These are phyloP conservation scores for Metschnikowia rubicola DNA, from an alignment of 805 yeast species.

Conservation along the genomic window DNA sequence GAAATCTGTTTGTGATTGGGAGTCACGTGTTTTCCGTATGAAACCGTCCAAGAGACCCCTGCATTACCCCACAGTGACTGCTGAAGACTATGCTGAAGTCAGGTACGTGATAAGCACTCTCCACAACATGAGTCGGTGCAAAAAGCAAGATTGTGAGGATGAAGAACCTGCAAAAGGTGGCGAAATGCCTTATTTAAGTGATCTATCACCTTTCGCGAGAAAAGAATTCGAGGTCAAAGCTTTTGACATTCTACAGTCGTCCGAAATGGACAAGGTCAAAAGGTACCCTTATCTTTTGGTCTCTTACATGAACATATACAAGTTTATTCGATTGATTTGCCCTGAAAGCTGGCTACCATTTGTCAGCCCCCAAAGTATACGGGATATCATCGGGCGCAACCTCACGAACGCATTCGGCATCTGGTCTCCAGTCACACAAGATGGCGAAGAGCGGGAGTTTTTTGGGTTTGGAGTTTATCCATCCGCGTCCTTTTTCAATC, in stretches of 20 bases:
- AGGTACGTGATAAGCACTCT: slow-evolving; percentile 39
- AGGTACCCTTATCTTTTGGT: slow-evolving; percentile 46
- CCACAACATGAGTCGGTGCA: slow-evolving; percentile 14
- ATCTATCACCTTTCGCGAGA: slow-evolving; percentile 4
- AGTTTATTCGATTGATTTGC: slow-evolving; percentile 41
- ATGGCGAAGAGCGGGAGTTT: slow-evolving; percentile 48
- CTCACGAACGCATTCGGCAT: slow-evolving; percentile 69
- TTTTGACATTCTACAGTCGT: slow-evolving; percentile 48
- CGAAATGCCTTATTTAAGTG: not conserved
- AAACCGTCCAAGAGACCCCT: slow-evolving; percentile 34
- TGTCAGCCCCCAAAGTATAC: slow-evolving; percentile 37
- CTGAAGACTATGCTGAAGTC: slow-evolving; percentile 50
- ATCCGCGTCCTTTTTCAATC: slow-evolving; percentile 64
- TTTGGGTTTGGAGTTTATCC: slow-evolving; percentile 62
- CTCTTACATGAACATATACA: slow-evolving; percentile 46
- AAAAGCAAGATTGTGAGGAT: not conserved
- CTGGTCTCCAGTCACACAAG: slow-evolving; percentile 45
- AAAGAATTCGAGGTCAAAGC: slow-evolving; percentile 20
- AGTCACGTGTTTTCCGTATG: slow-evolving; percentile 25
- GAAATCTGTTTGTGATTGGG: slow-evolving; percentile 39
- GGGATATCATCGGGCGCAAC: slow-evolving; percentile 54
- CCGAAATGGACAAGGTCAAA: slow-evolving; percentile 44
- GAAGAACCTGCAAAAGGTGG: not conserved
- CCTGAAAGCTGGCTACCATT: slow-evolving; percentile 31
- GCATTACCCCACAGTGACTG: slow-evolving; percentile 42